These are phyloP conservation scores for Ustilago tritici DNA, from an alignment of 1,284 basidiomycete genomes.

Conservation along the genomic window DNA sequence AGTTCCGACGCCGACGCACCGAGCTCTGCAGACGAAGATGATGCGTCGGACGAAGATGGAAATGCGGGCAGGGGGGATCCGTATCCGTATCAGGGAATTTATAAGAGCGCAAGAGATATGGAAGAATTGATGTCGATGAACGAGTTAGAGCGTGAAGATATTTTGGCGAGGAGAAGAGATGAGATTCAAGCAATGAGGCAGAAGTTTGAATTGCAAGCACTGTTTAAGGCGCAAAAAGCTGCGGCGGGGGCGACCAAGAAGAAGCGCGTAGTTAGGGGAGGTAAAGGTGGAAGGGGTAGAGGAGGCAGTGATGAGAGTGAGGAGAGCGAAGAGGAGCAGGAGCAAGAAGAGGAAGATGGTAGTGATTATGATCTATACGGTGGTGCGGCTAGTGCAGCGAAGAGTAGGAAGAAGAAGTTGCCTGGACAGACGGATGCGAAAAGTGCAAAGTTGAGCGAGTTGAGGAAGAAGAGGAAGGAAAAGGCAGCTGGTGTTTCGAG, in stretches of 20 bases:
- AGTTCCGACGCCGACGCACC: constrained; percentile 33
- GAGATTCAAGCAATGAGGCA: constrained; percentile 83
- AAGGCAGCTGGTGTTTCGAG: constrained; percentile 42
- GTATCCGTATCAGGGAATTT: constrained; percentile 91
- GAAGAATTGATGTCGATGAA: constrained; percentile 81
- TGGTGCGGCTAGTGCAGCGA: constrained; percentile 79
- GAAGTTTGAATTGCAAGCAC: constrained; percentile 79
- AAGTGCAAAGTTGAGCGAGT: constrained; percentile 55
- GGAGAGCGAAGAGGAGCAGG: constrained; percentile 77
- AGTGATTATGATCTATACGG: constrained; percentile 71
- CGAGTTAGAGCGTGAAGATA: constrained; percentile 88
- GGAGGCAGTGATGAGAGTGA: constrained; percentile 74
- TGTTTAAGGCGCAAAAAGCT: constrained; percentile 78
- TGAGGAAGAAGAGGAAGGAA: constrained; percentile 53
- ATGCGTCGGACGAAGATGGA: constrained; percentile 8
- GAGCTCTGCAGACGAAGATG: constrained; percentile 17
- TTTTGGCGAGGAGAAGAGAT: constrained; percentile 82
- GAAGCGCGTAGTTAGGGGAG: constrained; percentile 25
- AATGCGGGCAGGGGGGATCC: constrained; percentile 6
- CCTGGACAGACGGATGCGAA: constrained; percentile 53
- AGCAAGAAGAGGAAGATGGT: constrained; percentile 79
- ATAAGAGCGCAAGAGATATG: constrained; percentile 83
- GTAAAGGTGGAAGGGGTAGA: constrained; percentile 62
- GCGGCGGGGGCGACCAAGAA: constrained; percentile 52
- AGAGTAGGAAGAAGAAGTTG: constrained; percentile 83